phyloP scores from a whole-genome alignment of 1,139 yeast genomes.

The Ogataea hybrid region DNA sequence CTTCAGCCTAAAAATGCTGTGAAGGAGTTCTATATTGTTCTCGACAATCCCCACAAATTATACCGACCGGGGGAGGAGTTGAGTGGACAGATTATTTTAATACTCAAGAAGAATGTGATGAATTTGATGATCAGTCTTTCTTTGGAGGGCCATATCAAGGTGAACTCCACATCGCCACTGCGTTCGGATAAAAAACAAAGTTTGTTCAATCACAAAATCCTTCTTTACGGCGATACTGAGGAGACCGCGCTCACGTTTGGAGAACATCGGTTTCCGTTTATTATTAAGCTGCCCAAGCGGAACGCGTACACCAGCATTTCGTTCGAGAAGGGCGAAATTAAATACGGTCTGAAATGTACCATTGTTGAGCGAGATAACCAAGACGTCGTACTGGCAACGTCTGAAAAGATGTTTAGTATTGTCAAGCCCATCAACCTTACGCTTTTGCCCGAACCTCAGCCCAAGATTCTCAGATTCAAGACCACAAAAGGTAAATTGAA shows the following conservation, averaged over 20 bases:
- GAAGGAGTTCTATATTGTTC: conserved; percentile 63
- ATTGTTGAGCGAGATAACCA: conserved; percentile 35
- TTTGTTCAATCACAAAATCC: conserved; percentile 63
- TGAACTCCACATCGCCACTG: conserved; percentile 47
- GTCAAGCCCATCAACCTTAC: conserved; percentile 76
- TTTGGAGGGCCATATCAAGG: conserved; percentile 54
- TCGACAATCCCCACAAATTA: conserved; percentile 71
- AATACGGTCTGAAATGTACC: conserved; percentile 60
- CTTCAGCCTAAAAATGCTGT: conserved; percentile 29
- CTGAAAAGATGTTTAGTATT: conserved; percentile 58
- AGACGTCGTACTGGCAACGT: conserved; percentile 36
- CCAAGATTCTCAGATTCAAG: conserved; percentile 62
- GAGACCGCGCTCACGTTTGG: conserved; percentile 63
- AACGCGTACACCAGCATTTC: conserved; percentile 73
- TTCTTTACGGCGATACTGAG: conserved; percentile 56
- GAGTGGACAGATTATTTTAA: conserved; percentile 59
- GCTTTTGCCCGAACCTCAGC: conserved; percentile 61
- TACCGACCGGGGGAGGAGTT: conserved; percentile 69
- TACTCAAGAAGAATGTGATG: conserved; percentile 52
- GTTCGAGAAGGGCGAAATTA: conserved; percentile 84
- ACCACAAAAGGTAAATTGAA: conserved; percentile 33
- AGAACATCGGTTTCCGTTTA: conserved; percentile 84
- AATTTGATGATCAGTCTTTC: conserved; percentile 54
- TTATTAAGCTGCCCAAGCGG: conserved; percentile 70
- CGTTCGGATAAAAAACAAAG: conserved; percentile 47